Evolutionary conservation across 2,329 filamentous ascomycete species (phyloP).

Genomic region (Alternaria solani): DNA sequence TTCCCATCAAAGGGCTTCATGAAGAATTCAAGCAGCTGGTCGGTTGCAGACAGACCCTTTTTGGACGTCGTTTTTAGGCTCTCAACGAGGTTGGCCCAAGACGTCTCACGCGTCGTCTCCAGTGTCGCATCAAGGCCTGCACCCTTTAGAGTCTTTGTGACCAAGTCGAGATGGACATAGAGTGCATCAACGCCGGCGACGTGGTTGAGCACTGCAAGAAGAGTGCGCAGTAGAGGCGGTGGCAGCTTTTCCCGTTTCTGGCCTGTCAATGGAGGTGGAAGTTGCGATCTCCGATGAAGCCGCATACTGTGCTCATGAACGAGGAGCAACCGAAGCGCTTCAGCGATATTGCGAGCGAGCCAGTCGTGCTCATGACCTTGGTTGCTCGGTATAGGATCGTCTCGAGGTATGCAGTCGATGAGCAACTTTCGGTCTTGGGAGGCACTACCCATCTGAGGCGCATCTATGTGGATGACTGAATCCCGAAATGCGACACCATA

Average conservation of each 20-base stretch:
- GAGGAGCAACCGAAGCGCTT: slow-evolving; percentile 78
- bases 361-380: slow-evolving; percentile 44
- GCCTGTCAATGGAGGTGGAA: slow-evolving; percentile 64
- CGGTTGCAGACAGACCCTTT: slow-evolving; percentile 40
- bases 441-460: slow-evolving; percentile 22
- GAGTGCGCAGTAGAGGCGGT: slow-evolving; percentile 66
- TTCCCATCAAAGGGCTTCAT: slow-evolving; percentile 41
- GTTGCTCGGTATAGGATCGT: slow-evolving; percentile 51
- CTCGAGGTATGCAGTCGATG: slow-evolving; percentile 71
- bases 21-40: slow-evolving; percentile 43
- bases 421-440: slow-evolving; percentile 66
- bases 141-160: slow-evolving; percentile 31
- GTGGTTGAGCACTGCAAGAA: slow-evolving; percentile 64
- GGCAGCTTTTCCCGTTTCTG: slow-evolving; percentile 60
- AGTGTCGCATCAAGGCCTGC: slow-evolving; percentile 43
- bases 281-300: slow-evolving; percentile 71
- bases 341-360: slow-evolving; percentile 71
- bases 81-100: slow-evolving; percentile 38
- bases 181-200: slow-evolving; percentile 48
- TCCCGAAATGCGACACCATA: slow-evolving; percentile 73
- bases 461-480: slow-evolving; percentile 48
- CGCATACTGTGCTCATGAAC: slow-evolving; percentile 80
- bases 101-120: slow-evolving; percentile 36
- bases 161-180: slow-evolving; percentile 42
- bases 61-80: slow-evolving; percentile 38